Conservation (phyloP, 1,284 basidiomycete genomes). For the Ceratobasidium sp. region DNA sequence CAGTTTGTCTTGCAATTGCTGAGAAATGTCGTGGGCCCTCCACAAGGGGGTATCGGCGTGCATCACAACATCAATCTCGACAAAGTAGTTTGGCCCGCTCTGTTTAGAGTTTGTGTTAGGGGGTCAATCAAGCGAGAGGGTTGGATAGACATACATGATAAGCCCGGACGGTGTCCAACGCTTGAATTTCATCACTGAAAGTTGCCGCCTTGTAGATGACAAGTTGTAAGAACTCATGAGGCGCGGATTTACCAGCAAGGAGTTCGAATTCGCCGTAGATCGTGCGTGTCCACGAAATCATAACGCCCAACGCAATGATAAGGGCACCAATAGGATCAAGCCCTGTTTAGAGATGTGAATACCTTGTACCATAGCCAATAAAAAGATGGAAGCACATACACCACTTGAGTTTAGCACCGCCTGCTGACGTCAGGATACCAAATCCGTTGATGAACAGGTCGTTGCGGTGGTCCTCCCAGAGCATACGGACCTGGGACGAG, state of each 20-base stretch:
- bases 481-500: conserved; percentile 87
- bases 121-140: neutral
- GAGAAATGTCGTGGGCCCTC: conserved; percentile 90
- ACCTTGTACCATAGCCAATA: neutral
- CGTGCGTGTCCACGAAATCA: conserved; percentile 78
- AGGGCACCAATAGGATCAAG: conserved; percentile 83
- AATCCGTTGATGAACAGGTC: conserved; percentile 84
- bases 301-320: conserved; percentile 80
- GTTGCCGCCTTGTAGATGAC: conserved; percentile 92
- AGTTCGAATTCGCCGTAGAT: conserved; percentile 82
- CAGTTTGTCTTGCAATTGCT: conserved; percentile 91
- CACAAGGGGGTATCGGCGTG: conserved; percentile 84
- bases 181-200: conserved; percentile 82
- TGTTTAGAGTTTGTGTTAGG: neutral
- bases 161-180: conserved; percentile 86
- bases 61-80: conserved; percentile 96
- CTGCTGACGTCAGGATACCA: conserved; percentile 86
- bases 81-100: conserved; percentile 74
- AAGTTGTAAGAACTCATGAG: conserved; percentile 86
- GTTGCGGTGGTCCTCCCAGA: conserved; percentile 96
- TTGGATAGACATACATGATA: conserved; percentile 70
- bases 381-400: conserved; percentile 58
- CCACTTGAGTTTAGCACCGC: conserved; percentile 85
- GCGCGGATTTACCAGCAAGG: conserved; percentile 88
- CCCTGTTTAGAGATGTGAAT: conserved; percentile 53